Percentiles rank a stretch among this genome's conserved stretches.
These are phyloP conservation scores for Cercophora scortea DNA, from an alignment of 495 filamentous ascomycete genomes.

Conservation along the genomic window DNA sequence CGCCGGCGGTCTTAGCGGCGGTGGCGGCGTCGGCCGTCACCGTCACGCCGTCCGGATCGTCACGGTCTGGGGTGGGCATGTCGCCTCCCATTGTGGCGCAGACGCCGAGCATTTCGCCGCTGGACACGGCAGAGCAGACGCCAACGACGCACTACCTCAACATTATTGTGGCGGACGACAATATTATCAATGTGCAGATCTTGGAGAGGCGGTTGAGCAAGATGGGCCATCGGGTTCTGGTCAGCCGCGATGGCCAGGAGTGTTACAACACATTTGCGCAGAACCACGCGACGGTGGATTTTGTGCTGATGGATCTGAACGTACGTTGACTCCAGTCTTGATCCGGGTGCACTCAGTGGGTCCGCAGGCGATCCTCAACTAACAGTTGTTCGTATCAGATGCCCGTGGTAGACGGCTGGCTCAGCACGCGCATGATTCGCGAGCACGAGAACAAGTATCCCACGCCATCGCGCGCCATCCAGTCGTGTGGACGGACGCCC, in stretches of 20 bases:
- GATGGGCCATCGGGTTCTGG: slow-evolving; percentile 55
- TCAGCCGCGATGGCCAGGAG: slow-evolving; percentile 75
- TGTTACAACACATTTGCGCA: slow-evolving; percentile 53
- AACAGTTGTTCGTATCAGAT: slow-evolving; percentile 9
- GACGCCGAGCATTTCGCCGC: slow-evolving; percentile 9
- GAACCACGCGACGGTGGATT: slow-evolving; percentile 13
- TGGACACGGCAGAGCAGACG: background rate
- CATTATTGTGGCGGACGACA: slow-evolving; percentile 75
- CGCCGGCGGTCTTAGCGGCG: background rate
- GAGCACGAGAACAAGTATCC: slow-evolving; percentile 8
- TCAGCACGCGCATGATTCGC: slow-evolving; percentile 11
- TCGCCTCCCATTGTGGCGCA: slow-evolving; percentile 9
- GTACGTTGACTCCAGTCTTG: slow-evolving; percentile 5
- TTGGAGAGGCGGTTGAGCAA: slow-evolving; percentile 67
- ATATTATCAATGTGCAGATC: slow-evolving; percentile 75
- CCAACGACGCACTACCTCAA: slow-evolving; percentile 35
- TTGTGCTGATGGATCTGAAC: slow-evolving; percentile 19
- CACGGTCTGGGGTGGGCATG: background rate
- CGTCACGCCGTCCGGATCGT: background rate
- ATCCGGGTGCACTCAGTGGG: background rate
- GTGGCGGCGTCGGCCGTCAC: background rate
- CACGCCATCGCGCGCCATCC: slow-evolving; percentile 11
- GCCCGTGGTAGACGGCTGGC: slow-evolving; percentile 17
- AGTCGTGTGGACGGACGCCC: slow-evolving; percentile 11
- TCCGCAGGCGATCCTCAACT: background rate